Conservation (phyloP, 805 yeast genomes). For the Pichia exigua region DNA sequence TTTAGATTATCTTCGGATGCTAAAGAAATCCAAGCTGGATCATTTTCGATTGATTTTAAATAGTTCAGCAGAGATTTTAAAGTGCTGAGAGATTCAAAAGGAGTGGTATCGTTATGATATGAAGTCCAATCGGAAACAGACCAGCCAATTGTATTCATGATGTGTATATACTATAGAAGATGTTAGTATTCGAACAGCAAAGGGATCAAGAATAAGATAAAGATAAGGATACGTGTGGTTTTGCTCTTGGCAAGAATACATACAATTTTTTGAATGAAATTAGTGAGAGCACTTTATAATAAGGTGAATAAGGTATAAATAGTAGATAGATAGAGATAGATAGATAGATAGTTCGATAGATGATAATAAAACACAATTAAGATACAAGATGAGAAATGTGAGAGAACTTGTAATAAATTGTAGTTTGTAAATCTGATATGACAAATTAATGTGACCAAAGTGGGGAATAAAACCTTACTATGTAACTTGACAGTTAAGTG, state of each 20-base stretch:
- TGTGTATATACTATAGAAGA: neutral
- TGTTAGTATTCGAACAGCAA: neutral
- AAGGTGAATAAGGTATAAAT: no score
- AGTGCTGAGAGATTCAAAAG: constrained; percentile 48
- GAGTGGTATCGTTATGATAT: constrained; percentile 56
- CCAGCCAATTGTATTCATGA: constrained; percentile 53
- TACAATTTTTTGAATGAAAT: neutral
- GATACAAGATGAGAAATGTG: neutral
- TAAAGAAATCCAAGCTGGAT: constrained; percentile 90
- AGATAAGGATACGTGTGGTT: no score
- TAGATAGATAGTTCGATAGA: neutral
- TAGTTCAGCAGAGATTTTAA: constrained; percentile 39
- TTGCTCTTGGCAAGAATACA: neutral
- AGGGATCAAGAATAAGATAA: no score
- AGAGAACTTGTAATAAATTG: neutral
- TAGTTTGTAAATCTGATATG: neutral
- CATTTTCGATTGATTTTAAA: constrained; percentile 39
- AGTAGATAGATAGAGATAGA: neutral
- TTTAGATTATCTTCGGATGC: constrained; percentile 52
- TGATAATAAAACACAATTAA: neutral
- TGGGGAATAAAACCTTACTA: no score
- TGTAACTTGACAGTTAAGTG: no score
- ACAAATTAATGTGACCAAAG: neutral
- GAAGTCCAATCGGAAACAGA: constrained; percentile 69
- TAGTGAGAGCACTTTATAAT: no score